Evolutionary conservation across 768 basidiomycete species (phyloP), one percentile per base, ranked within the genome.

Genomic region (Leucocoprinus sp.): DNA sequence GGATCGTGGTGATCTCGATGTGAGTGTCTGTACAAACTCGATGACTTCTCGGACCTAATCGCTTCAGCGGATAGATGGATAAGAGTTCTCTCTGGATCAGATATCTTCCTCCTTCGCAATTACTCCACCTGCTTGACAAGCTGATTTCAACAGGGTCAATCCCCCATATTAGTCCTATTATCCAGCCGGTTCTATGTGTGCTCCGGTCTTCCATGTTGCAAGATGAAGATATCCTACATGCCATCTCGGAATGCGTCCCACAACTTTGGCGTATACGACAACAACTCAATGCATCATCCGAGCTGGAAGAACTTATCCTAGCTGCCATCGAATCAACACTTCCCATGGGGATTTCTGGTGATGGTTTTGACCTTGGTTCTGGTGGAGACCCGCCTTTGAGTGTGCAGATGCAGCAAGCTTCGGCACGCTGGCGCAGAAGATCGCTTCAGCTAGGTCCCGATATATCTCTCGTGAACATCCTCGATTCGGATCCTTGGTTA

Each of bases 251-350:
- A 24, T 58, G 67, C 31, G 50, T 72, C 1, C 60, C 63, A 4
- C 60, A 60, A 8, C 63, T 81, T 1, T 50, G 77, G 6, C 52
- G 57, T 2, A 52, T 78, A 23, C 65, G 60, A 14, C 28, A 52
- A 4, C 21, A 63, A 7, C 52, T 75, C 8, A 60, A 65, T 8
- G 52, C 59, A n/a, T 69, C 64, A 12, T 7, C 44, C 1, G 49
- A 64, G 2, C 61, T 80, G 0, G 75, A 82, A 33, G 62, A 69
- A 7, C 57, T 82, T 49, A 64, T 82, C 17, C 69, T 75, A 2
- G 52, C 54, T 3, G 60, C 67, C 0, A 49, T 78, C 3, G 58
- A 65, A 12, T 64, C 68, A 1, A 64, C 64, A 7, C 40, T 74
- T 15, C 72, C 72, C 0, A 50, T 67, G 28, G 69, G 69, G 8